Conservation (phyloP, 1,284 basidiomycete genomes). For the Cryptococcus sp. region DNA sequence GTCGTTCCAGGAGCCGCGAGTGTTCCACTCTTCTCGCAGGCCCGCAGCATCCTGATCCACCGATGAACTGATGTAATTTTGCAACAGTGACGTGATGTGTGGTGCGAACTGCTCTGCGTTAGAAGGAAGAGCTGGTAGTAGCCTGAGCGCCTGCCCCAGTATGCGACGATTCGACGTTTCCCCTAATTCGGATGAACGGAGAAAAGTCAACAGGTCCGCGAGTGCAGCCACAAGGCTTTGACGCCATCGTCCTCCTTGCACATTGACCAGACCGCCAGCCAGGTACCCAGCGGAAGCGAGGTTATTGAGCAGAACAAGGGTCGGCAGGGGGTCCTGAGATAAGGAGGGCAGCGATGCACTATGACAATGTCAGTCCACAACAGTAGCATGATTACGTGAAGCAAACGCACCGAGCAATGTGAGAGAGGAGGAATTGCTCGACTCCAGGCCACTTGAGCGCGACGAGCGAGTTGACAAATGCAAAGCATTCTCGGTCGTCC, state of each 20-base stretch:
- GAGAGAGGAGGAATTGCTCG: conserved; percentile 52
- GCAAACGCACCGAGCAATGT: conserved; percentile 35
- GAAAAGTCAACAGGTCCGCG: conserved; percentile 11
- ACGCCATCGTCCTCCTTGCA: conserved; percentile 52
- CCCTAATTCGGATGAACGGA: conserved; percentile 9
- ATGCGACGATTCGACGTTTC: conserved; percentile 25
- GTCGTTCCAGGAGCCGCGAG: conserved; percentile 40
- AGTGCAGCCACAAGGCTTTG: conserved; percentile 35
- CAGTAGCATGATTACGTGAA: background rate
- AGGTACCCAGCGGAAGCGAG: conserved; percentile 47
- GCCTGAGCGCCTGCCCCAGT: conserved; percentile 34
- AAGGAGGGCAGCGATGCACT: conserved; percentile 33
- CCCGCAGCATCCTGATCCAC: background rate
- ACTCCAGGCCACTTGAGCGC: conserved; percentile 49
- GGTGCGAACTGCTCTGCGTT: conserved; percentile 28
- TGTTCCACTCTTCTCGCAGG: conserved; percentile 20
- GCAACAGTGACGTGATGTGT: conserved; percentile 20
- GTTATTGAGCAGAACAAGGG: conserved; percentile 47
- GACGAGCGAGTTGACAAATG: conserved; percentile 47
- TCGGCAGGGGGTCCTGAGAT: conserved; percentile 36
- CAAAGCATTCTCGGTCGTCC: conserved; percentile 35
- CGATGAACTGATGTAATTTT: background rate
- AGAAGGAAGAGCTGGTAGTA: conserved; percentile 34
- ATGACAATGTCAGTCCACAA: conserved; percentile 1
- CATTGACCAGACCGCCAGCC: conserved; percentile 46